These are phyloP conservation scores for Histomonas meleagridis DNA, from an alignment of 208 protist genomes.

Conservation along the genomic window DNA sequence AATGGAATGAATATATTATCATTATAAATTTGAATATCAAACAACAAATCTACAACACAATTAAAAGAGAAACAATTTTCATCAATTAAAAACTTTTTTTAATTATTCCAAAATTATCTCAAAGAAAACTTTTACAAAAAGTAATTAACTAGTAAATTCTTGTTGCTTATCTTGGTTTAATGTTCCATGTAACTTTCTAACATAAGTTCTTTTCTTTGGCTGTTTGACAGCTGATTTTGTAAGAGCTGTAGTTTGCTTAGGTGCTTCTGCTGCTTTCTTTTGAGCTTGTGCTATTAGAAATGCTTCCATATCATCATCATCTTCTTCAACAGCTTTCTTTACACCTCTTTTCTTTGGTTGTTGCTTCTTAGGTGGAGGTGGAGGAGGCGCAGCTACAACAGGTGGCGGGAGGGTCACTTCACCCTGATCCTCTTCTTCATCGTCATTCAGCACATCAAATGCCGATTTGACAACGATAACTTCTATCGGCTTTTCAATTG, in stretches of 20 bases:
- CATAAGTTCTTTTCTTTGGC: background rate
- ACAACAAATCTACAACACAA: too few relatives aligned
- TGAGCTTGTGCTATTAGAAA: background rate
- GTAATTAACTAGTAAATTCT: too few relatives aligned
- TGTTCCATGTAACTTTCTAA: background rate
- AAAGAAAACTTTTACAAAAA: too few relatives aligned
- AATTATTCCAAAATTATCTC: too few relatives aligned
- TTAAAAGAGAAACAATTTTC: too few relatives aligned
- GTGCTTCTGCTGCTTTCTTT: background rate
- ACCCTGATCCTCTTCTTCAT: too few relatives aligned
- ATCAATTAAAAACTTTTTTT: too few relatives aligned
- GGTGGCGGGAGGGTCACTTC: background rate
- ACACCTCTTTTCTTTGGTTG: background rate
- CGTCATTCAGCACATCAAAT: background rate
- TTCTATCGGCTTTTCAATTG: background rate
- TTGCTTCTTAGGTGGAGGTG: background rate
- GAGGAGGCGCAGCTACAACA: background rate
- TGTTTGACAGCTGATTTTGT: background rate
- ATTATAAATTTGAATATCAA: too few relatives aligned
- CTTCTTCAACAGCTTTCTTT: background rate
- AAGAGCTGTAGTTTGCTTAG: background rate
- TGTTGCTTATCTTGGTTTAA: conserved; percentile 6
- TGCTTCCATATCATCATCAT: conserved; percentile 6
- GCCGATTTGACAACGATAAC: background rate
- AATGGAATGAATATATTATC: too few relatives aligned